Percentiles rank a stretch among this genome's conserved stretches.
Evolutionary conservation across 257 asterid species (phyloP).

Genomic region (Primulina tabacum): DNA sequence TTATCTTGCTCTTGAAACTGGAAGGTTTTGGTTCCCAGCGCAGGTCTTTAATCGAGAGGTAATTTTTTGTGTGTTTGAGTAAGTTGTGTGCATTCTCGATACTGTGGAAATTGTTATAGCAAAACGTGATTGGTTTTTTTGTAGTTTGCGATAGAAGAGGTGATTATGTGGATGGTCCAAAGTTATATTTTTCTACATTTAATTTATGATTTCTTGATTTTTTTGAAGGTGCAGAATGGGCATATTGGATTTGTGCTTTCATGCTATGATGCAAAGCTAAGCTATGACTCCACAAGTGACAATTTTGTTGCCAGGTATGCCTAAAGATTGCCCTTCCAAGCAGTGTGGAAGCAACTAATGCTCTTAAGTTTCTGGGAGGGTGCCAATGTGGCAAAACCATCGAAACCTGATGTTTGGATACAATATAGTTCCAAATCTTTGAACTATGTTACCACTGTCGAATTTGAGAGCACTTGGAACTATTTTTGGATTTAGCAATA

Average conservation of each 20-base stretch:
- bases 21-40: slow-evolving; percentile 91
- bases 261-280: slow-evolving; percentile 80
- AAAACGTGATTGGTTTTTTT: not conserved
- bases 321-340: not conserved
- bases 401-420: not conserved
- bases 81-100: not conserved
- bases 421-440: too few species aligned
- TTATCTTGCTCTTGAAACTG: slow-evolving; percentile 72
- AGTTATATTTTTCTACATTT: not conserved
- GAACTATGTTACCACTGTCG: not conserved
- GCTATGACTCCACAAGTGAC: slow-evolving; percentile 70
- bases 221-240: slow-evolving; percentile 68
- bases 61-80: slow-evolving; percentile 17
- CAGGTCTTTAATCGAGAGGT: slow-evolving; percentile 97
- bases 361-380: too few species aligned
- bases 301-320: slow-evolving; percentile 75
- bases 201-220: slow-evolving; percentile 12
- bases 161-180: not conserved
- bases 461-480: not conserved
- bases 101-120: not conserved
- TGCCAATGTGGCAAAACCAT: too few species aligned
- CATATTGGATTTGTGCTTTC: slow-evolving; percentile 79
- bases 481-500: not conserved
- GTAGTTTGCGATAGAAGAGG: not conserved
- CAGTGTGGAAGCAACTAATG: too few species aligned